Conservation (phyloP, 2,329 filamentous ascomycete species). For the Diaporthe caulivora region DNA sequence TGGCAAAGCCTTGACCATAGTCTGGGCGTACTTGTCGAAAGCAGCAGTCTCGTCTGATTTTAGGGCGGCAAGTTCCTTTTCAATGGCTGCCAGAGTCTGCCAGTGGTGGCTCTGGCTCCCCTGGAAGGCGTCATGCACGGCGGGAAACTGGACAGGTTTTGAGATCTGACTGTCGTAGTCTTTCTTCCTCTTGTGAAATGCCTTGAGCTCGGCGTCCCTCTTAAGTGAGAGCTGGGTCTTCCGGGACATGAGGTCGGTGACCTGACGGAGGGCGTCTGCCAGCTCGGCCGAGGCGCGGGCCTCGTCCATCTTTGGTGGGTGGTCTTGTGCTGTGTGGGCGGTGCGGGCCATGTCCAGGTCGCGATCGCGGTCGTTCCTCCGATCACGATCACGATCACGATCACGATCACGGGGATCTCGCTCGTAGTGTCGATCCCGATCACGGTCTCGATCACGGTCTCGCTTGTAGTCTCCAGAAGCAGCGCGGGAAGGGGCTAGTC, state of each 20-base stretch:
- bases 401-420: conserved; percentile 11
- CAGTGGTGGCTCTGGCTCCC: conserved; percentile 22
- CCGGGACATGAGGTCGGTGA: conserved; percentile 23
- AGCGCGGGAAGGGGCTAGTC: neutral
- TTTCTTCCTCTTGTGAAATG: conserved; percentile 24
- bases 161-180: conserved; percentile 24
- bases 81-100: conserved; percentile 4
- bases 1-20: conserved; percentile 20
- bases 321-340: neutral
- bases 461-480: conserved; percentile 5
- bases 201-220: conserved; percentile 29
- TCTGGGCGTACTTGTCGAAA: neutral
- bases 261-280: conserved; percentile 15
- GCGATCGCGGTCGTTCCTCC: conserved; percentile 21
- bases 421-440: neutral
- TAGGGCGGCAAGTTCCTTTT: conserved; percentile 26
- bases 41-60: neutral
- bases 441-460: conserved; percentile 12
- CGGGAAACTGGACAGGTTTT: conserved; percentile 22
- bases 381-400: conserved; percentile 15
- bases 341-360: conserved; percentile 6
- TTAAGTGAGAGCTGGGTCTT: conserved; percentile 24
- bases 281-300: conserved; percentile 33
- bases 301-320: conserved; percentile 19
- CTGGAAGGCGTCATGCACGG: conserved; percentile 20